A percentile compares a stretch with the other conserved stretches of the same genome.
These are phyloP conservation scores for Eimeria necatrix DNA, from an alignment of 169 alveolate species.

Conservation along the genomic window DNA sequence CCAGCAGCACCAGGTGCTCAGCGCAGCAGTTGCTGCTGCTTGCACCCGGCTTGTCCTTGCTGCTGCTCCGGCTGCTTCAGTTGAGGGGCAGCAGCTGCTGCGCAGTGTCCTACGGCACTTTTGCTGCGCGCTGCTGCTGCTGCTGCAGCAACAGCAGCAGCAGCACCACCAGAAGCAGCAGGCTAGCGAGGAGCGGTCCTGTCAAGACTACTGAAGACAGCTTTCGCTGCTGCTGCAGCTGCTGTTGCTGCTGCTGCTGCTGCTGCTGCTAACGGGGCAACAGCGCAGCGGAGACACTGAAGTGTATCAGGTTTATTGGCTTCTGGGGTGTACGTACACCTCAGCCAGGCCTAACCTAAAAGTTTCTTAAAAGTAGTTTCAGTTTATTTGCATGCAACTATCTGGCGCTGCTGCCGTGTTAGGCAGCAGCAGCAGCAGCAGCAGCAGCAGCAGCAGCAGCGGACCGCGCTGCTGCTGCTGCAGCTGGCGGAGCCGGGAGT, in stretches of 20 bases:
- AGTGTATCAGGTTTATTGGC: too few species aligned
- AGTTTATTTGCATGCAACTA: too few species aligned
- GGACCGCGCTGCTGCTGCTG: not conserved
- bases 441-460: conserved; percentile 28
- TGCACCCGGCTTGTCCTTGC: not conserved
- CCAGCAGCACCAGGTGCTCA: not conserved
- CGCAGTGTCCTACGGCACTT: conserved; percentile 17
- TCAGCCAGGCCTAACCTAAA: too few species aligned
- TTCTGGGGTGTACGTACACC: too few species aligned
- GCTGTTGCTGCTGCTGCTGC: not conserved
- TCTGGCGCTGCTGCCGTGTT: too few species aligned
- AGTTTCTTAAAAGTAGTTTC: too few species aligned
- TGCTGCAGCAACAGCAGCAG: conserved; percentile 45
- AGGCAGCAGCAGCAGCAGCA: not conserved
- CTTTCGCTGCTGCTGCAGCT: conserved; percentile 1
- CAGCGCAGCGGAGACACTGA: too few species aligned
- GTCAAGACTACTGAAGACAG: too few species aligned
- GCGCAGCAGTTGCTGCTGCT: conserved; percentile 8
- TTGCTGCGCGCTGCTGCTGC: conserved; percentile 48
- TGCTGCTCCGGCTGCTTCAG: conserved; percentile 26
- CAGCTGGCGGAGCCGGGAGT: not conserved
- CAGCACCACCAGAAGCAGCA: too few species aligned
- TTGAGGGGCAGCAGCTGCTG: conserved; percentile 61
- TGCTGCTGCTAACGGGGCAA: not conserved
- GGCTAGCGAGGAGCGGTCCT: too few species aligned